Evolutionary conservation across 768 basidiomycete genomes (phyloP), one percentile per base, ranked within the genome.

Genomic region (Xerocomellus chrysenteron): DNA sequence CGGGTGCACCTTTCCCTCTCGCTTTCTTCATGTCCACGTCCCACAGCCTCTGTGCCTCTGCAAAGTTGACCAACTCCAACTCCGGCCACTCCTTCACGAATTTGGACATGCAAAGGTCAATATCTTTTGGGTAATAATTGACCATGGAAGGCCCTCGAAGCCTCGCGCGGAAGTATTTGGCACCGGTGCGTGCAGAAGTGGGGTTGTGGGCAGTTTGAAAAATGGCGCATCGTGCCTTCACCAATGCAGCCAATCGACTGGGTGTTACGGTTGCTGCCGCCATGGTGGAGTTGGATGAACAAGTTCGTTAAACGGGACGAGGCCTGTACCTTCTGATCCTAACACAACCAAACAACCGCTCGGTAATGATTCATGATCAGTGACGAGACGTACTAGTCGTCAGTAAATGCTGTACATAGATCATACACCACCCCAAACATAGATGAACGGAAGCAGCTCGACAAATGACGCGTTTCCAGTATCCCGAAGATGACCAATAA

Each of bases 131-230:
- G 74, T 95, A 94, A 76, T 98, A 98, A 5, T 82, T 76, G 60
- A 88, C 68, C 87, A 97, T 90, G 28, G 92, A 81, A 0, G 93
- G 93, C 0, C 95, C 96, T 0, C 87, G 84, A 36, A 98, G 82
- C 17, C 88, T 80, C 14, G 82, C 79, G 19, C 88, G 85, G 45
- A 98, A 84, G 75, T 96, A 94, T 75, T 98, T 98, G 28, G 93
- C 88, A 17, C 96, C 96, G 0, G 90, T 94, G 17, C 95, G 86
- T 14, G 84, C 69, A 28, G 82, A 82, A 3, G 80, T 80, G 0
- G 95, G 95, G 73, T 98, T 98, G 75, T 90, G 93, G 4, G 88
- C 78, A 10, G 92, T 96, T 67, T 93, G 84, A 67, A 98, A 96
- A 51, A 98, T 82, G 41, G 78, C 68, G 68, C 84, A 87, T 43